phyloP scores from a whole-genome alignment of 805 yeast species.

The Saccharomycopsis sp. region DNA sequence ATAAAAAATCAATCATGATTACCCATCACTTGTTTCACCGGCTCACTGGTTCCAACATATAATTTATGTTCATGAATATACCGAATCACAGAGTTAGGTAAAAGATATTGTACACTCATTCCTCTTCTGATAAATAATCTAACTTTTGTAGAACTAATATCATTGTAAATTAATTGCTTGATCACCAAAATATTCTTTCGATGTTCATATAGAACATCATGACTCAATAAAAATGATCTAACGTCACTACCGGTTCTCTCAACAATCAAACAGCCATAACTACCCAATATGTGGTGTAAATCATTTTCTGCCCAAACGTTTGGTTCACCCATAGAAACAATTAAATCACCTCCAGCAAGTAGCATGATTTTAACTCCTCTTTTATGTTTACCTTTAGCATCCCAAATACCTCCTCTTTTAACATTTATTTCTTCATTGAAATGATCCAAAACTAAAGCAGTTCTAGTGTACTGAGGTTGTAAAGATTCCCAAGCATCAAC shows the following conservation, averaged over 20 bases:
- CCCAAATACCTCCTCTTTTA: slow-evolving; percentile 73
- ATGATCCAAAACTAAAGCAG: slow-evolving; percentile 92
- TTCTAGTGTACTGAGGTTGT: slow-evolving; percentile 83
- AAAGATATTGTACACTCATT: slow-evolving; percentile 90
- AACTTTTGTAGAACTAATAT: slow-evolving; percentile 90
- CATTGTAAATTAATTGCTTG: slow-evolving; percentile 93
- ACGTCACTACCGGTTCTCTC: slow-evolving; percentile 97
- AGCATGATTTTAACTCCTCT: slow-evolving; percentile 92
- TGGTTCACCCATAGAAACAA: slow-evolving; percentile 99
- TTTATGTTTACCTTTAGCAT: slow-evolving; percentile 43
- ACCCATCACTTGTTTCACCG: slow-evolving; percentile 71
- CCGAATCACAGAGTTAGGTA: slow-evolving; percentile 90
- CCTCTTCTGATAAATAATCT: slow-evolving; percentile 86
- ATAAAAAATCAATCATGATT: background rate
- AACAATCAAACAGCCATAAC: slow-evolving; percentile 91
- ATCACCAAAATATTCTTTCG: slow-evolving; percentile 87
- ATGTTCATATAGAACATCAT: slow-evolving; percentile 96
- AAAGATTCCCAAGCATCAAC: slow-evolving; percentile 98
- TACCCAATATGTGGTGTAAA: slow-evolving; percentile 88
- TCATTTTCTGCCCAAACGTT: slow-evolving; percentile 98
- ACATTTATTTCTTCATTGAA: slow-evolving; percentile 92
- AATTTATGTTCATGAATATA: slow-evolving; percentile 88
- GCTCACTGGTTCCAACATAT: slow-evolving; percentile 79
- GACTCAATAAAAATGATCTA: slow-evolving; percentile 79
- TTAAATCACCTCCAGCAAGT: slow-evolving; percentile 94